Evolutionary conservation across 345 rosid genomes (phyloP), one percentile per base, ranked within the genome.

Genomic region (Litchi chinensis): DNA sequence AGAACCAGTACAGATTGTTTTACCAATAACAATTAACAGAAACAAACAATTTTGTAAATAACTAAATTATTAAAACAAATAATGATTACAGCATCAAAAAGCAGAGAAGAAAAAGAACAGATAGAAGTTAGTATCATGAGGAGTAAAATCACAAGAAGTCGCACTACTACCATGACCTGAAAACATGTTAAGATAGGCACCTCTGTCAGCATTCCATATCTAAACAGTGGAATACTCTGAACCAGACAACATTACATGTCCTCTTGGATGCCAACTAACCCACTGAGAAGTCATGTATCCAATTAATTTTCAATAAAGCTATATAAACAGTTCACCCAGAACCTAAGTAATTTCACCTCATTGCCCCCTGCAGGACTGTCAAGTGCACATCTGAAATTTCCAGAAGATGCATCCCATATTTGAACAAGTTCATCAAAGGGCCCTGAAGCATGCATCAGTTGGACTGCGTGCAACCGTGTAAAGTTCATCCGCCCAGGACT

Each of bases 151-250:
- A 83, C 99, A 98, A 81, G 97, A 93, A 21, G 96, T 89, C 6
- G 92, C 97, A 57, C 81, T 86, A 24, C 79, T 81, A 11, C 89
- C 89, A 66, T 95, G 99, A n/a, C 99, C 98, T 0, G 91, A 80
- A 83, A 93, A 95, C 82, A 88, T 88, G 77, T 87, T 88, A 32
- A 93, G 95, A 83, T 83, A 88, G 41, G 81, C 88, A 77, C 83
- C 92, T 80, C 65, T 93, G 75, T 94, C 97, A 43, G 97, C 98
- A 89, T 96, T 94, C 98, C 99, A 94, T 97, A 96, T 90, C 97
- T 97, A 94, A 26, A 88, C 83, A 82, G 83, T 87, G 68, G 88
- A 87, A 83, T 94, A 95, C 77, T 93, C 95, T 0, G 93, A 91
- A 80, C 99, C 98, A 39, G 93, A 95, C 84, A 93, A 91, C 74